These are phyloP conservation scores for Fusarium zealandicum DNA, from an alignment of 2,329 filamentous ascomycete species.

Conservation along the genomic window DNA sequence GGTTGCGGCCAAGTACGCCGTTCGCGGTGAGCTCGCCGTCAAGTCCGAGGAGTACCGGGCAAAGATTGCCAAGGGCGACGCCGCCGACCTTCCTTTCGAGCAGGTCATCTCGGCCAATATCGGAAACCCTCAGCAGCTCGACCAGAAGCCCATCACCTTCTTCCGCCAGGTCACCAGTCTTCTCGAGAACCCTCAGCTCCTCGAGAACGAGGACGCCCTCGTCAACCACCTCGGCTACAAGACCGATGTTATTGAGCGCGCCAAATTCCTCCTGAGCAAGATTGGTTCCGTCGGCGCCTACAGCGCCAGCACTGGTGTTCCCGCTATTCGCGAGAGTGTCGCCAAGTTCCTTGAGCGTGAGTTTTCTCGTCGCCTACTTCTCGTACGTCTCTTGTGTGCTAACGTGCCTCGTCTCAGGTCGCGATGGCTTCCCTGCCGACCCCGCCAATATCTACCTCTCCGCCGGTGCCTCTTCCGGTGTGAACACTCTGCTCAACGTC, in stretches of 20 bases:
- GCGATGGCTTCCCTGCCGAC: constrained; percentile 87
- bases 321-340: constrained; percentile 85
- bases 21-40: constrained; percentile 93
- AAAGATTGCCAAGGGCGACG: constrained; percentile 67
- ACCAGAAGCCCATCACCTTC: constrained; percentile 99
- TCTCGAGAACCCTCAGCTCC: constrained; percentile 85
- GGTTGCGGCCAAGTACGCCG: constrained; percentile 89
- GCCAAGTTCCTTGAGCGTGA: constrained; percentile 89
- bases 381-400: background rate
- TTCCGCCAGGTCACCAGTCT: constrained; percentile 96
- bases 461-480: constrained; percentile 89
- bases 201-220: constrained; percentile 84
- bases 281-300: constrained; percentile 95
- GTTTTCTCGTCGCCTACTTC: constrained; percentile 40
- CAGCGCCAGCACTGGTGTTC: constrained; percentile 89
- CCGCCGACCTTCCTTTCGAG: constrained; percentile 75
- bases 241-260: constrained; percentile 85
- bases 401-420: constrained; percentile 55
- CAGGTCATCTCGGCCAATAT: constrained; percentile 97
- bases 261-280: constrained; percentile 79
- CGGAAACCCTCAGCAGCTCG: constrained; percentile 97
- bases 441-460: constrained; percentile 87
- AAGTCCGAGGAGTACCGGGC: constrained; percentile 91
- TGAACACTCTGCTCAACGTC: constrained; percentile 90
- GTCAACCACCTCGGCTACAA: constrained; percentile 82